These are phyloP conservation scores for Trichoderma orchidacearum DNA, from an alignment of 495 filamentous ascomycete species.

Conservation along the genomic window DNA sequence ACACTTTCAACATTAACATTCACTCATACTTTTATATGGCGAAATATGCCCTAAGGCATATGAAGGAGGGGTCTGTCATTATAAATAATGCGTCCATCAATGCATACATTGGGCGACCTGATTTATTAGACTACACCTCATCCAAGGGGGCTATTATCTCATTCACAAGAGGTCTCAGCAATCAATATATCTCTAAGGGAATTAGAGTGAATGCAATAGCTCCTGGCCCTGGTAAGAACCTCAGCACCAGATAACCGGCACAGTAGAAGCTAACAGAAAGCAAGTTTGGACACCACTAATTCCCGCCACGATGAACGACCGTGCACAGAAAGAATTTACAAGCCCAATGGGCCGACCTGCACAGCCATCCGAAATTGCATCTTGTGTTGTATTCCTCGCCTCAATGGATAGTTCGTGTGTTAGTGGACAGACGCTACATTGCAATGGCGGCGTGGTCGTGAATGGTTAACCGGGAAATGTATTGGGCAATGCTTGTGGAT, in stretches of 20 bases:
- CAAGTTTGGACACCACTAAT: slow-evolving; percentile 71
- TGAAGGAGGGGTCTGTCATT: slow-evolving; percentile 63
- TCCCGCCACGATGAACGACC: slow-evolving; percentile 59
- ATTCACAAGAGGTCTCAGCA: slow-evolving; percentile 67
- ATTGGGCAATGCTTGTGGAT: no score
- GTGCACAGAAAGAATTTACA: slow-evolving; percentile 59
- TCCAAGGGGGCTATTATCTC: slow-evolving; percentile 74
- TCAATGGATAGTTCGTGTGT: slow-evolving; percentile 60
- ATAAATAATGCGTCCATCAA: slow-evolving; percentile 78
- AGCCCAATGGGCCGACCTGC: slow-evolving; percentile 68
- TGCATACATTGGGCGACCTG: slow-evolving; percentile 68
- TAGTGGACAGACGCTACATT: slow-evolving; percentile 48
- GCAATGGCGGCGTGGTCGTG: slow-evolving; percentile 52
- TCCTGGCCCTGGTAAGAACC: slow-evolving; percentile 42
- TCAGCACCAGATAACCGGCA: slow-evolving; percentile 11
- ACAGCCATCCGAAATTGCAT: slow-evolving; percentile 68
- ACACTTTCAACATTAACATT: slow-evolving; percentile 65
- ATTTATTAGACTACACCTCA: slow-evolving; percentile 76
- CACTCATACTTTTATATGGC: slow-evolving; percentile 62
- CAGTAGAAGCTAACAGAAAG: neutral
- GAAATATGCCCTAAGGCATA: slow-evolving; percentile 65
- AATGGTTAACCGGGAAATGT: no score
- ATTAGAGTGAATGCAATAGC: slow-evolving; percentile 74
- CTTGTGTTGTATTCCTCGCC: slow-evolving; percentile 77
- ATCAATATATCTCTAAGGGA: slow-evolving; percentile 56